Percentiles rank a stretch among this genome's conserved stretches.
Conservation (phyloP, 495 filamentous ascomycete species). For the Parachaetomium inaequale region DNA sequence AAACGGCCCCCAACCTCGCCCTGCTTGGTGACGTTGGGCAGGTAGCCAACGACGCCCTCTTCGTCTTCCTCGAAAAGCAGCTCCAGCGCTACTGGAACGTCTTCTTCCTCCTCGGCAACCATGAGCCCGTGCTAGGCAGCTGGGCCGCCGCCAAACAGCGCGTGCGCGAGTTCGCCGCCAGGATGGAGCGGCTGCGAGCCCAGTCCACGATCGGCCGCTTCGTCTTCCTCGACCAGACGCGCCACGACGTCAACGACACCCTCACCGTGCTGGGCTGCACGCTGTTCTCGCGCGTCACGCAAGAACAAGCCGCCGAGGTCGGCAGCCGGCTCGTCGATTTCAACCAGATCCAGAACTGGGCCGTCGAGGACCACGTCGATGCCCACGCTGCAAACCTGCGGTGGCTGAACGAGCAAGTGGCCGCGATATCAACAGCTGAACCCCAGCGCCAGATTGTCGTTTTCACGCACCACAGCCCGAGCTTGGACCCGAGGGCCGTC, state of each 20-base stretch:
- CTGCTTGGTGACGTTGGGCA: conserved; percentile 54
- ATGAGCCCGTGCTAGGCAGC: conserved; percentile 47
- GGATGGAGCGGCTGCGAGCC: conserved; percentile 14
- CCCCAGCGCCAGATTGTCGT: conserved; percentile 44
- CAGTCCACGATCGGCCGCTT: conserved; percentile 34
- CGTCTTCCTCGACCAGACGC: conserved; percentile 44
- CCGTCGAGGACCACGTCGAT: conserved; percentile 41
- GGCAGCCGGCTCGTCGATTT: conserved; percentile 46
- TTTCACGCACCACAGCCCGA: conserved; percentile 52
- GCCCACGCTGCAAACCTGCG: conserved; percentile 42
- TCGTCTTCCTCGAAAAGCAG: conserved; percentile 40
- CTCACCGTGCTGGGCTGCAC: conserved; percentile 51
- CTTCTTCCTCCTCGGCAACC: conserved; percentile 52
- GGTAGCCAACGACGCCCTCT: conserved; percentile 33
- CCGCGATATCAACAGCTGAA: conserved; percentile 22
- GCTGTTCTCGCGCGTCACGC: conserved; percentile 39
- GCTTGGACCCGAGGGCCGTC: conserved; percentile 31
- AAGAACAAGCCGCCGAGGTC: conserved; percentile 27
- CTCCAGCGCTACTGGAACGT: conserved; percentile 43
- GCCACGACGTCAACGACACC: conserved; percentile 35
- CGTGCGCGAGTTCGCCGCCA: conserved; percentile 17
- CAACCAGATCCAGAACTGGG: conserved; percentile 47
- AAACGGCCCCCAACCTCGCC: conserved; percentile 45
- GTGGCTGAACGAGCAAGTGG: conserved; percentile 51
- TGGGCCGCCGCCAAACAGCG: conserved; percentile 25